Conservation (phyloP, 495 filamentous ascomycete species). For the Aspergillus indologenus region DNA sequence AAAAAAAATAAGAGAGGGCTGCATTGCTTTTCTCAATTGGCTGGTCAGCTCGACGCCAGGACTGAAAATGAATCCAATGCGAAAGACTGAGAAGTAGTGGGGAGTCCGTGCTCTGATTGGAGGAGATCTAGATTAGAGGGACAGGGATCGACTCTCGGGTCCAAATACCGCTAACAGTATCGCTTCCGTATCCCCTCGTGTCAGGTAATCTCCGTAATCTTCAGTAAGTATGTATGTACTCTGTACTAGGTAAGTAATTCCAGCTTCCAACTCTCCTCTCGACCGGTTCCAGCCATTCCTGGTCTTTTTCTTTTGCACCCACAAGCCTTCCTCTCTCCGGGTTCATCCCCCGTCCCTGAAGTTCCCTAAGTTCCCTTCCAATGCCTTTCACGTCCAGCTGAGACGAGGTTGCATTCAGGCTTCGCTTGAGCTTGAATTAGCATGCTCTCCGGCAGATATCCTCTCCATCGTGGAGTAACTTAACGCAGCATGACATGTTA, state of each 20-base stretch:
- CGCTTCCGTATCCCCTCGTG: constrained; percentile 18
- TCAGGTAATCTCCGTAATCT: constrained; percentile 4
- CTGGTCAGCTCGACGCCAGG: constrained; percentile 10
- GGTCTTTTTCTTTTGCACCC: no score
- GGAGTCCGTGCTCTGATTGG: constrained; percentile 18
- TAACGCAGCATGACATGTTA: constrained; percentile 15
- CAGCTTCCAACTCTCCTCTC: background rate
- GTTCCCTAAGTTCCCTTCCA: constrained; percentile 13
- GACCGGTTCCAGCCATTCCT: background rate
- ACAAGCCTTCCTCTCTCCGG: no score
- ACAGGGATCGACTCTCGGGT: constrained; percentile 21
- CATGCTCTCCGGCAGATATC: constrained; percentile 8
- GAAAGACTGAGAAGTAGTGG: constrained; percentile 19
- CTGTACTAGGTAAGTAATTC: constrained; percentile 1
- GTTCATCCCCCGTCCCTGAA: no score
- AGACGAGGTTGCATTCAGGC: constrained; percentile 8
- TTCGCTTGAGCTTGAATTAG: constrained; percentile 9
- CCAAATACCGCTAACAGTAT: constrained; percentile 16
- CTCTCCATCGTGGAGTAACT: constrained; percentile 5
- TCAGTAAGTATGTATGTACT: background rate
- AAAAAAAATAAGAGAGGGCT: constrained; percentile 4
- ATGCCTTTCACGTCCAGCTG: constrained; percentile 9
- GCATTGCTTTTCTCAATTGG: constrained; percentile 3
- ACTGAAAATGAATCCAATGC: constrained; percentile 13
- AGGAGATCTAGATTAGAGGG: constrained; percentile 13